phyloP scores from a whole-genome alignment of 495 filamentous ascomycete genomes.

The Aspergillus incahuasiensis region DNA sequence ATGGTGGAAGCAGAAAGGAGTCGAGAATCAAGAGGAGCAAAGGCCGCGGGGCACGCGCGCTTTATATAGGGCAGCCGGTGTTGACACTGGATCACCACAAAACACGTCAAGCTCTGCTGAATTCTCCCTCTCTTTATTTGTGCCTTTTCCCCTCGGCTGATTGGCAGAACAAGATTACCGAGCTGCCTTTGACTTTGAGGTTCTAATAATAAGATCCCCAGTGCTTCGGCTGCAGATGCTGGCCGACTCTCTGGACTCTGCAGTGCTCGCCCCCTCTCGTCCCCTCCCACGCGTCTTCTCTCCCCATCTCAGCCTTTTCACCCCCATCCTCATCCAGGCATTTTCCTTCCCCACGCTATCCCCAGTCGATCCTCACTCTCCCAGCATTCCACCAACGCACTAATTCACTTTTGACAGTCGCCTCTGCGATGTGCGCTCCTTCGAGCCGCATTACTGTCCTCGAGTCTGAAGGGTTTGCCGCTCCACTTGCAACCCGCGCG shows the following conservation, averaged over 20 bases:
- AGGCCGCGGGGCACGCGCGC: constrained; percentile 47
- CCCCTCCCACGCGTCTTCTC: constrained; percentile 9
- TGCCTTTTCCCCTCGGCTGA: constrained; percentile 14
- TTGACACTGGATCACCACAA: constrained; percentile 43
- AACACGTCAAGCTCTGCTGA: constrained; percentile 20
- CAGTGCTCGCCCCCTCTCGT: no score
- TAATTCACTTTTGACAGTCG: background rate
- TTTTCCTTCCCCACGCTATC: background rate
- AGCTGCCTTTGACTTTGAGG: constrained; percentile 6
- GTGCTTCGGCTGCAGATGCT: background rate
- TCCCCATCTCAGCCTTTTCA: background rate
- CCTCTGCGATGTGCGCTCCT: background rate
- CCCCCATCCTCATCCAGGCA: background rate
- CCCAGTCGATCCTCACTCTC: background rate
- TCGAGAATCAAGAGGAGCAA: constrained; percentile 29
- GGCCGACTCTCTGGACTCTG: no score
- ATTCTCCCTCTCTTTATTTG: constrained; percentile 10
- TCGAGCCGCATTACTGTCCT: background rate
- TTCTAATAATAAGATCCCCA: background rate
- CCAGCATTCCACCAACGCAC: background rate
- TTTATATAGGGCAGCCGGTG: constrained; percentile 50
- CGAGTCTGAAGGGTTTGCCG: background rate
- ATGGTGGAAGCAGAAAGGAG: constrained; percentile 24
- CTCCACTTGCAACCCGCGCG: background rate
- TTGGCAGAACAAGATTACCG: constrained; percentile 4